Base-by-base conservation (phyloP, 768 basidiomycete genomes). In the Mycena floridula region DNA sequence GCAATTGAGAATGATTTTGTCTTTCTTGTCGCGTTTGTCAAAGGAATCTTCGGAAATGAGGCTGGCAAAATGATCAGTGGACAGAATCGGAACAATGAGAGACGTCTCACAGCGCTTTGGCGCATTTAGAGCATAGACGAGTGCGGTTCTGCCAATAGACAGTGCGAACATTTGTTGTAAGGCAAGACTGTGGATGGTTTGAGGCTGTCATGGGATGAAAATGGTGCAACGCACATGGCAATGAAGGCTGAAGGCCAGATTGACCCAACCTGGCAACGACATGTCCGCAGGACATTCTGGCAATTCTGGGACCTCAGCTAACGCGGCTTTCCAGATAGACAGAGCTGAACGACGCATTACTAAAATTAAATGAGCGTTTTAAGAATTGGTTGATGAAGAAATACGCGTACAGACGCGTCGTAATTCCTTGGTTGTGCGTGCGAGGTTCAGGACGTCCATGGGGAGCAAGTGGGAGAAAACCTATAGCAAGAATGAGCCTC, bases 1-100 rank as follows among this genome's bases (percentile, higher is more conserved):
- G 24, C 58, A 59, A 24, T 47, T 41, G 18, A 55, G 41, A 39
- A 56, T 42, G 37, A 54, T 42, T 41, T 54, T 50, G 37, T 53
- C 50, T 7, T 41, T 32, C 32, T 51, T 51, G 6, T 23, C 18
- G 5, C 25, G 41, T 16, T 25, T 36, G 26, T 58, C 48, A n/a
- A 58, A 37, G 3, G 13, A 4, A 3, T 13, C 18, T 18, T 7
- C 18, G 32, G 32, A 18, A 13, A 15, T 18, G 18, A 35, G 32
- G 13, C 32, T 35, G n/a, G n/a, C 32, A 35, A 35, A 3, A 35
- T 13, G 32, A 35, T 35, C n/a, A n/a, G n/a, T n/a, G n/a, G n/a
- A n/a, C n/a, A n/a, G n/a, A n/a, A n/a, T 4, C 32, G 18, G 18
- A 35, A 35, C 7, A 18, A 18, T 13, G 3, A 15, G 7, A 35